Conservation (phyloP, 2,329 filamentous ascomycete species). For the Akanthomyces uredinophilus region DNA sequence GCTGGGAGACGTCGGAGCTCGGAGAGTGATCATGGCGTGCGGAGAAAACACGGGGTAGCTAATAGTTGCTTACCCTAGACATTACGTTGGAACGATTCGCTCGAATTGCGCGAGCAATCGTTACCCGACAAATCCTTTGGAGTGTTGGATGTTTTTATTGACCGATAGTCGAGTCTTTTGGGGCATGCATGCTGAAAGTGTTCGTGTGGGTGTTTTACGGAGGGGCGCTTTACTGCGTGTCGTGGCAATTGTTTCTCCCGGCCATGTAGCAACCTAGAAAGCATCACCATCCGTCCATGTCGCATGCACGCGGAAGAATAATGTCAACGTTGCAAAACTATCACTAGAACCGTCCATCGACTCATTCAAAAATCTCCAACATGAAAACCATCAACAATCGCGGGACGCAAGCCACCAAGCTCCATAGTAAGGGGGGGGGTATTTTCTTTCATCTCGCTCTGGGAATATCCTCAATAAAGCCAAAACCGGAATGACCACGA, state of each 20-base stretch:
- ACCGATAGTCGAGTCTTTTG: no score
- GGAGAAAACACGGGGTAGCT: conserved; percentile 9
- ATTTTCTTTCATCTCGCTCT: conserved; percentile 15
- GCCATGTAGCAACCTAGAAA: no score
- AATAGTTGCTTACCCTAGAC: background rate
- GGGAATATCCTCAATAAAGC: conserved; percentile 12
- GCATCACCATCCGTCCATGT: no score
- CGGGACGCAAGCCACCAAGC: background rate
- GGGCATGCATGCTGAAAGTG: no score
- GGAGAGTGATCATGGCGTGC: background rate
- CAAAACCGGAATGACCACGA: conserved; percentile 8
- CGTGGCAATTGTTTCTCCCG: no score
- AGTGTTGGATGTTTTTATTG: no score
- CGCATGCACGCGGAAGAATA: background rate
- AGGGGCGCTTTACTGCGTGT: no score
- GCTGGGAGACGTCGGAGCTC: background rate
- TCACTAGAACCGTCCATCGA: background rate
- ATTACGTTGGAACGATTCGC: background rate
- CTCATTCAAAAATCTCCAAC: background rate
- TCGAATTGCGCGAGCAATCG: background rate
- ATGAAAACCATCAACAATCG: conserved; percentile 1
- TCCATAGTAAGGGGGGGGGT: conserved; percentile 10
- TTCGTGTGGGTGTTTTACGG: no score
- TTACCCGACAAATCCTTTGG: background rate
- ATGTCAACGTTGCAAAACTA: background rate